Conservation (phyloP, 2,329 filamentous ascomycete genomes). For the Aspergillus fructus region DNA sequence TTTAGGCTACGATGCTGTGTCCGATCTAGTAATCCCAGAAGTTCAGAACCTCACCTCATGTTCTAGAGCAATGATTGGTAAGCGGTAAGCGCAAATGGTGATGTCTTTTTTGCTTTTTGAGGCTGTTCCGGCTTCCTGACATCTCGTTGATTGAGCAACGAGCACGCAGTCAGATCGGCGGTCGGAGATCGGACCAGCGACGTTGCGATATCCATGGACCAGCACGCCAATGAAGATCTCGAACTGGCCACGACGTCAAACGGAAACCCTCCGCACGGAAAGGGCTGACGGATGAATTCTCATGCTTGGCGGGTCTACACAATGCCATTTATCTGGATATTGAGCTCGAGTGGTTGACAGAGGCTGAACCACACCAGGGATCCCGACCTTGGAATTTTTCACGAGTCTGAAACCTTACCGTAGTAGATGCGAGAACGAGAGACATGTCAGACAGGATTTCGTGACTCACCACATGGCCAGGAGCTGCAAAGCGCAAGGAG, state of each 20-base stretch:
- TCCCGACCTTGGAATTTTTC: not conserved
- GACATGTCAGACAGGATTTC: not conserved
- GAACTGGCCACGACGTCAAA: not conserved
- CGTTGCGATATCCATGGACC: not conserved
- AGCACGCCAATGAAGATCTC: too few species aligned
- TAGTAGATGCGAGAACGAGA: not conserved
- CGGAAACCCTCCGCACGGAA: not conserved
- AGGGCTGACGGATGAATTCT: not conserved
- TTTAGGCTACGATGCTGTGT: too few species aligned
- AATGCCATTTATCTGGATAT: not conserved
- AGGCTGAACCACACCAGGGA: not conserved
- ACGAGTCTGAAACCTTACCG: not conserved
- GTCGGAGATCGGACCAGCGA: not conserved
- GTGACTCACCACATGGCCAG: not conserved
- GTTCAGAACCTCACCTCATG: not conserved
- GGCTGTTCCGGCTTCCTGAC: too few species aligned
- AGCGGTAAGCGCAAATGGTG: not conserved
- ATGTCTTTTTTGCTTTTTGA: not conserved
- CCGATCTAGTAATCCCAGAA: not conserved
- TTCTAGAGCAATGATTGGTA: not conserved
- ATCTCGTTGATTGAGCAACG: too few species aligned
- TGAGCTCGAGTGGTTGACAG: not conserved
- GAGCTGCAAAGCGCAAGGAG: not conserved
- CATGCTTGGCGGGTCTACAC: not conserved
- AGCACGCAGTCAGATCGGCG: too few species aligned